Percentiles rank a stretch among this genome's conserved stretches.
Evolutionary conservation across 306 rosid genomes (phyloP).

Genomic region (Trifolium fragiferum): DNA sequence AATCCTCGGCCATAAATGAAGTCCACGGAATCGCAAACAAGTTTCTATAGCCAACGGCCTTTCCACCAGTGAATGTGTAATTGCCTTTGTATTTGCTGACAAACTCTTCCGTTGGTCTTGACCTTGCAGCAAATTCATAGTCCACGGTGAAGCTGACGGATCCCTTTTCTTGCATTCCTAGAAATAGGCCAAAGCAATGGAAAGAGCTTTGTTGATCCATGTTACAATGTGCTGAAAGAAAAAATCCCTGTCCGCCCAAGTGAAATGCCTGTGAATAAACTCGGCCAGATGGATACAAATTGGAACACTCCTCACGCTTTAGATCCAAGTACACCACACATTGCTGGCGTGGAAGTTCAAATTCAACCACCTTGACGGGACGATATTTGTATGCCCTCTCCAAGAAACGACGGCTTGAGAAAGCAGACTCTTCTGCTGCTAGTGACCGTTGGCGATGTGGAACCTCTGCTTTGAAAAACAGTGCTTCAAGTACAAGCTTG

Average conservation of each 20-base stretch:
- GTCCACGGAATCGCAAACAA: slow-evolving; percentile 87
- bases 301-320: slow-evolving; percentile 85
- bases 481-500: slow-evolving; percentile 89
- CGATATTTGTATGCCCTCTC: slow-evolving; percentile 98
- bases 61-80: slow-evolving; percentile 94
- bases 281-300: slow-evolving; percentile 85
- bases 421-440: slow-evolving; percentile 76
- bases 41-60: slow-evolving; percentile 96
- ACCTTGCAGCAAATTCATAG: slow-evolving; percentile 92
- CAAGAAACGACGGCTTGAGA: slow-evolving; percentile 69
- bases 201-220: slow-evolving; percentile 97
- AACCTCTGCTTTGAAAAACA: slow-evolving; percentile 91
- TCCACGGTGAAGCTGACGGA: slow-evolving; percentile 91
- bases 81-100: slow-evolving; percentile 95
- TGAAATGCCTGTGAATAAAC: slow-evolving; percentile 99
- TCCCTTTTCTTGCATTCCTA: slow-evolving; percentile 99
- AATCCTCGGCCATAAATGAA: slow-evolving; percentile 82
- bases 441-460: slow-evolving; percentile 88
- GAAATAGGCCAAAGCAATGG: slow-evolving; percentile 92
- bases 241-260: slow-evolving; percentile 97
- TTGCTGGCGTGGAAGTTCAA: slow-evolving; percentile 90
- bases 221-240: slow-evolving; percentile 97
- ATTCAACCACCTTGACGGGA: slow-evolving; percentile 96
- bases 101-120: slow-evolving; percentile 80
- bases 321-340: slow-evolving; percentile 94